Conservation (phyloP, 257 asterid genomes). For the Linderniella brevidens region DNA sequence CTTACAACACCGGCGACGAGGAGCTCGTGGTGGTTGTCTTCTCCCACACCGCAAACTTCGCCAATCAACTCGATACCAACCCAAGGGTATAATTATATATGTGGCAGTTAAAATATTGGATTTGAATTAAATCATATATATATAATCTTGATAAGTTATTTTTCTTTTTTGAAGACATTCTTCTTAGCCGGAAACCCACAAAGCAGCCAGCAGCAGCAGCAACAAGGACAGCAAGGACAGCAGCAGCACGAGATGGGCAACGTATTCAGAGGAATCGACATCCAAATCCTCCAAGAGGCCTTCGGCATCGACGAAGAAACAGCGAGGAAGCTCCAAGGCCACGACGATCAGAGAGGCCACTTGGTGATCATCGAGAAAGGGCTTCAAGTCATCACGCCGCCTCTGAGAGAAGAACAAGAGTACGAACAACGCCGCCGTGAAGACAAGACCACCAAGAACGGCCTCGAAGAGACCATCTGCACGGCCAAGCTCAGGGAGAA, state of each 20-base stretch:
- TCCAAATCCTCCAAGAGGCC: slow-evolving; percentile 14
- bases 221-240: slow-evolving; percentile 8
- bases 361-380: slow-evolving; percentile 17
- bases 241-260: slow-evolving; percentile 18
- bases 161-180: slow-evolving; percentile 24
- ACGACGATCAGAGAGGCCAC: slow-evolving; percentile 27
- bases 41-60: slow-evolving; percentile 21
- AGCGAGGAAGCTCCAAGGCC: slow-evolving; percentile 24
- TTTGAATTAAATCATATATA: too few species aligned
- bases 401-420: slow-evolving; percentile 9
- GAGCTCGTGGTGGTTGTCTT: slow-evolving; percentile 27
- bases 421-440: not conserved
- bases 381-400: slow-evolving; percentile 39
- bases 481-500: slow-evolving; percentile 25
- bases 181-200: slow-evolving; percentile 45
- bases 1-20: slow-evolving; percentile 39
- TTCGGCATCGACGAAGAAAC: slow-evolving; percentile 25
- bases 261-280: slow-evolving; percentile 21
- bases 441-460: slow-evolving; percentile 15
- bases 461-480: slow-evolving; percentile 66
- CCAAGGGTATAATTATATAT: slow-evolving; percentile 26
- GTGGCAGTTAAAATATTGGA: too few species aligned
- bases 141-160: not conserved
- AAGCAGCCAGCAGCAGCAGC: slow-evolving; percentile 8
- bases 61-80: slow-evolving; percentile 45